Base-by-base conservation (phyloP, 192 early-diverging fungal genomes). In the Thamnidium elegans region DNA sequence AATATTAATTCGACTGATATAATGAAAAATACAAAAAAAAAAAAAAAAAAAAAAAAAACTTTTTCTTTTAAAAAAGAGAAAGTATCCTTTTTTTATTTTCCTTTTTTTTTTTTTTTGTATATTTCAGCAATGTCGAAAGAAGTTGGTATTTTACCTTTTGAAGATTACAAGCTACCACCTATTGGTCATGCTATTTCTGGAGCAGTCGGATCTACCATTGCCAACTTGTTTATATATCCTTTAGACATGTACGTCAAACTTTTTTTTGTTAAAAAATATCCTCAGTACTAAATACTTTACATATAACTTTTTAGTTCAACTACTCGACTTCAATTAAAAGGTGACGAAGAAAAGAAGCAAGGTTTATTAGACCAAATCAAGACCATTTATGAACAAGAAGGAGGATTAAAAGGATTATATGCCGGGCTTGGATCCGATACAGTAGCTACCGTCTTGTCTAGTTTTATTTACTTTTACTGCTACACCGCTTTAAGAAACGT, bases 381-480 rank as follows among this genome's bases (percentile, higher is more conserved):
- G 20, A 23, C 13, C 2, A 68, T 73, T n/a, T 73, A 65, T 46
- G 23, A 63, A 23, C 58, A 58, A 1, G 72, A 73, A 64, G 80
- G 78, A 14, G 80, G 80, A 15, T 65, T 81, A n/a, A 13, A 56
- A 8, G 80, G 72, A 1, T 53, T 81, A 4, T 81, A 81, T 43
- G 65, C 69, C 3, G 80, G 80, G 10, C 70, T 81, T 17, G 74
- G 52, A 15, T 67, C 80, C 15, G 77, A 81, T 65, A 79, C 77
- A 7, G n/a, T 81, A 11, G 80, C 80, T 6, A 79, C 80, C 6
- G 44, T 81, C n/a, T 50, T 71, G 10, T 81, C 80, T 1, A 81
- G 74, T 51, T 81, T 81, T 59, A 75, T 79, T 13, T 81, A 79
- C 46, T 79, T 77, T 58, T 81, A 81, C 58, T 76, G 78, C 51